Evolutionary conservation across 805 yeast species (phyloP).

Genomic region (Pichia heedii): DNA sequence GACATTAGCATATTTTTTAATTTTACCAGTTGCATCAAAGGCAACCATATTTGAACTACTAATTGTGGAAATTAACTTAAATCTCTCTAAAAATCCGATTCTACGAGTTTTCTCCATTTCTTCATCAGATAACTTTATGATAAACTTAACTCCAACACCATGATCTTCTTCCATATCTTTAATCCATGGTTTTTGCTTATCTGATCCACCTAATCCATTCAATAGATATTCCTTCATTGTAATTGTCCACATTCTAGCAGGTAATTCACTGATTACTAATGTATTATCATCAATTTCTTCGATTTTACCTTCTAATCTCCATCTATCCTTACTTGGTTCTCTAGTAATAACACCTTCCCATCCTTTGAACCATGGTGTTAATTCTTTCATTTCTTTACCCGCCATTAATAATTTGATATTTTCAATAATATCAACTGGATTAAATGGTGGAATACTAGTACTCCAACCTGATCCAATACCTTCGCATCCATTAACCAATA

Average conservation of each 20-base stretch:
- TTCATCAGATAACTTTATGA: conserved; percentile 61
- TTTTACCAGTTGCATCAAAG: conserved; percentile 82
- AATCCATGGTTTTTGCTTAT: conserved; percentile 73
- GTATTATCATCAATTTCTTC: conserved; percentile 74
- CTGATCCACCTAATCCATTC: conserved; percentile 66
- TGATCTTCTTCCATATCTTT: conserved; percentile 95
- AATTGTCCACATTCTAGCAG: conserved; percentile 87
- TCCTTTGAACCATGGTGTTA: conserved; percentile 93
- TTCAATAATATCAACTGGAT: conserved; percentile 72
- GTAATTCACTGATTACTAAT: conserved; percentile 84
- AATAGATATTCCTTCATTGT: conserved; percentile 79
- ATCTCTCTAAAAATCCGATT: conserved; percentile 76
- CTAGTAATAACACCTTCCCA: conserved; percentile 82
- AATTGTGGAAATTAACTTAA: conserved; percentile 63
- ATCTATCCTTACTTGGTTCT: conserved; percentile 50
- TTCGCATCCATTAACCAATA: conserved; percentile 92
- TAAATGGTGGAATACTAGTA: conserved; percentile 81
- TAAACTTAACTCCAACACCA: conserved; percentile 68
- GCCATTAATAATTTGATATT: conserved; percentile 69
- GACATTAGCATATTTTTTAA: conserved; percentile 69
- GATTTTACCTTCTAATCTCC: conserved; percentile 68
- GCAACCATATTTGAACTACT: conserved; percentile 88
- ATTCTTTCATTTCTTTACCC: conserved; percentile 57
- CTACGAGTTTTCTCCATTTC: conserved; percentile 75
- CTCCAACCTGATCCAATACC: conserved; percentile 99